These are phyloP conservation scores for Coriaria nepalensis DNA, from an alignment of 306 rosid genomes.

Conservation along the genomic window DNA sequence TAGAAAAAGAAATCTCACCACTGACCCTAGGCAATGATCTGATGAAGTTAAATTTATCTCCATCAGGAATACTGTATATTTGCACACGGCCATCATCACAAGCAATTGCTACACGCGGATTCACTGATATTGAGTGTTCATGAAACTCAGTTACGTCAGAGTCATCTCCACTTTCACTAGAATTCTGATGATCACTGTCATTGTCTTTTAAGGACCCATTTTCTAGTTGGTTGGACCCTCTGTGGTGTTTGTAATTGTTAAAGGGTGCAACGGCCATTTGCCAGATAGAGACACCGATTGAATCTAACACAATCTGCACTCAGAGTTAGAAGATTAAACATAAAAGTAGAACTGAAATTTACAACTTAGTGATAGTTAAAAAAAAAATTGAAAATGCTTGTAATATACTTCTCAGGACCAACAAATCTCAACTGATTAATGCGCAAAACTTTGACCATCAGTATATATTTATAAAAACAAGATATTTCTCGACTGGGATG, in stretches of 20 bases:
- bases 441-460: no score
- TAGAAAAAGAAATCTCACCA: conserved; percentile 45
- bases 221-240: conserved; percentile 14
- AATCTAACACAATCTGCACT: conserved; percentile 47
- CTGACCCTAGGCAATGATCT: conserved; percentile 70
- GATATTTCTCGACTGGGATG: no score
- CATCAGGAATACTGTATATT: conserved; percentile 40
- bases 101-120: conserved; percentile 51
- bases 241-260: conserved; percentile 9
- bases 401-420: no score
- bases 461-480: no score
- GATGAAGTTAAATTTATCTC: conserved; percentile 45
- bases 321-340: neutral
- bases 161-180: conserved; percentile 53
- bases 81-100: conserved; percentile 70
- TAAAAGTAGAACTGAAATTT: no score
- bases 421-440: no score
- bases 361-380: no score
- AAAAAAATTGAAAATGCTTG: no score
- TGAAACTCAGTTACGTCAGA: conserved; percentile 22
- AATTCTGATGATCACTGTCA: conserved; percentile 22
- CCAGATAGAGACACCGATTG: conserved; percentile 72
- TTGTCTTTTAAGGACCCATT: conserved; percentile 32
- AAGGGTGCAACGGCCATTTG: conserved; percentile 60
- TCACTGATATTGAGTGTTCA: conserved; percentile 17